Evolutionary conservation across 768 basidiomycete genomes (phyloP).

Genomic region (Leccinum fibrillosum): DNA sequence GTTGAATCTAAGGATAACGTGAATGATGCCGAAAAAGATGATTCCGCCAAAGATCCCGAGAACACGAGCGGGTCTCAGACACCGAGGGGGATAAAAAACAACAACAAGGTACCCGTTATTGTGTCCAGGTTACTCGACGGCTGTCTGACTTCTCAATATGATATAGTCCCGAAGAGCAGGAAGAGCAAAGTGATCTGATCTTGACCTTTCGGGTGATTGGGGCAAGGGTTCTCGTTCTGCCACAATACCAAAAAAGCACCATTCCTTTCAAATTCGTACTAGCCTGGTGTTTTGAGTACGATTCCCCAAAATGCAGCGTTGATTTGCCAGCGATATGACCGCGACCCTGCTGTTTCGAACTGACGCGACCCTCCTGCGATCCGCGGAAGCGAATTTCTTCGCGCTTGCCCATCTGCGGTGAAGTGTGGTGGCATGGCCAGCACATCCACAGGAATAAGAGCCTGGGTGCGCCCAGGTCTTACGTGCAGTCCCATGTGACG

Average conservation of each 20-base stretch:
- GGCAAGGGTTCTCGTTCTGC: neutral
- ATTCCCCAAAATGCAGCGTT: constrained; percentile 2
- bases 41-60: constrained; percentile 25
- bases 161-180: neutral
- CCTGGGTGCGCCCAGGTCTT: neutral
- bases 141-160: constrained; percentile 9
- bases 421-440: neutral
- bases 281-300: constrained; percentile 14
- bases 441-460: neutral
- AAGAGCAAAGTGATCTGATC: neutral
- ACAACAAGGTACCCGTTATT: constrained; percentile 13
- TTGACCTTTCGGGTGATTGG: neutral
- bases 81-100: constrained; percentile 6
- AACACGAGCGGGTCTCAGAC: constrained; percentile 16
- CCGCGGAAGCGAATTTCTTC: constrained; percentile 8
- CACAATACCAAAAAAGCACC: constrained; percentile 1
- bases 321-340: constrained; percentile 8
- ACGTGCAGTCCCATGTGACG: neutral
- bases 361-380: constrained; percentile 2
- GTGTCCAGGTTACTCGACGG: neutral
- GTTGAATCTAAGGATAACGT: constrained; percentile 19
- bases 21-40: constrained; percentile 27
- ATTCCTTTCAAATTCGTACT: constrained; percentile 1
- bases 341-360: constrained; percentile 3
- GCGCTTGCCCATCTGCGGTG: neutral